These are phyloP conservation scores for Calonectria hongkongensis DNA, from an alignment of 2,329 filamentous ascomycete species.

Conservation along the genomic window DNA sequence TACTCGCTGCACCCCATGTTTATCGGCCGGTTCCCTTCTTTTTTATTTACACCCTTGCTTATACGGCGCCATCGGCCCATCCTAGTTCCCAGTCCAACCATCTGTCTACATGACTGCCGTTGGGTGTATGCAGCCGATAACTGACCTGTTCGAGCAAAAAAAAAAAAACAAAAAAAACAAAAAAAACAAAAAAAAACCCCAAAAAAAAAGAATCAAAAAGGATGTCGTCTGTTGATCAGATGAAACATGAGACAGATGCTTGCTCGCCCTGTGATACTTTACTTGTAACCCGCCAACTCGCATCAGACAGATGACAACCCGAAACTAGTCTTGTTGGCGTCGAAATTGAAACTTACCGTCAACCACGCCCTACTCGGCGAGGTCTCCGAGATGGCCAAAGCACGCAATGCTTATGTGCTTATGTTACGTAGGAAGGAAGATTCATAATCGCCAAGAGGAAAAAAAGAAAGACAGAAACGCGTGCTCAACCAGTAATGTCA, in stretches of 20 bases:
- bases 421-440: background rate
- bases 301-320: background rate
- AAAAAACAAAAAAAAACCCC: too few species aligned
- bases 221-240: background rate
- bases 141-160: background rate
- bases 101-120: background rate
- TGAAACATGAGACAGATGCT: background rate
- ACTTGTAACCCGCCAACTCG: background rate
- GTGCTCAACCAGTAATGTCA: background rate
- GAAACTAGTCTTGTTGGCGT: background rate
- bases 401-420: background rate
- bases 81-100: background rate
- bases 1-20: background rate
- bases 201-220: too few species aligned
- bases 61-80: background rate
- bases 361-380: background rate
- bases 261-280: background rate
- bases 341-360: background rate
- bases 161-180: too few species aligned
- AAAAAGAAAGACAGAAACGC: too few species aligned
- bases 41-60: background rate
- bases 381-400: background rate
- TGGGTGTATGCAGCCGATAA: background rate
- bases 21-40: too few species aligned
- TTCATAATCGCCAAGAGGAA: too few species aligned